phyloP scores from a whole-genome alignment of 78 protist genomes.

The Cavenderia fasciculata region DNA sequence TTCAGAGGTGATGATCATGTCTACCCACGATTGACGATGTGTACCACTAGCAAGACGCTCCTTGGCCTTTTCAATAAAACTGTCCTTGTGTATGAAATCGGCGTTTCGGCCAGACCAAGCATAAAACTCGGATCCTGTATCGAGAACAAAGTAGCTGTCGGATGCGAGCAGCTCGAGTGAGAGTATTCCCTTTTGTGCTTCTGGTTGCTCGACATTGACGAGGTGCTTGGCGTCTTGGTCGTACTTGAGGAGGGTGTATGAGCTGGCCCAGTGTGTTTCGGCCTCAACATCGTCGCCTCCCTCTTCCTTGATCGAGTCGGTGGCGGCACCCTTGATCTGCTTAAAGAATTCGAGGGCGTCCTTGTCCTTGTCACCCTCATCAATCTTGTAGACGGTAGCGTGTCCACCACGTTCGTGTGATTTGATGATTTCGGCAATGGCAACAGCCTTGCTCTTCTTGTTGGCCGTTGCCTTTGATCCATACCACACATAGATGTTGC shows the following conservation, averaged over 20 bases:
- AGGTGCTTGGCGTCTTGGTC: background rate
- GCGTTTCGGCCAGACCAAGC: constrained; percentile 72
- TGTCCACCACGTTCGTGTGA: constrained; percentile 67
- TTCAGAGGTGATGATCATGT: constrained; percentile 35
- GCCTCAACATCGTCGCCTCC: constrained; percentile 72
- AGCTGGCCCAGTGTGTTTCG: constrained; percentile 31
- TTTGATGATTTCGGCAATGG: constrained; percentile 64
- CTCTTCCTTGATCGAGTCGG: constrained; percentile 14
- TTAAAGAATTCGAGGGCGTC: background rate
- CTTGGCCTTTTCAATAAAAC: constrained; percentile 19
- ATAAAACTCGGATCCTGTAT: constrained; percentile 51
- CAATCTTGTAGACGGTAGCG: constrained; percentile 44
- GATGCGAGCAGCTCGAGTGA: constrained; percentile 24
- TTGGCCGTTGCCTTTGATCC: constrained; percentile 47
- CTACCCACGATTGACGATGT: constrained; percentile 50
- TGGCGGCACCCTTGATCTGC: background rate
- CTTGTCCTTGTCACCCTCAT: constrained; percentile 43
- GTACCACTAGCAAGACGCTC: background rate
- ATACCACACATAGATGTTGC: constrained; percentile 42
- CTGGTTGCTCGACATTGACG: background rate
- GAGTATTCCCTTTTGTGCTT: too few relatives aligned
- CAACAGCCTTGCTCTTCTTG: constrained; percentile 57
- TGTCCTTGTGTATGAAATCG: constrained; percentile 8
- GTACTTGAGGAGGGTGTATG: constrained; percentile 9
- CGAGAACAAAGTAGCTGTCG: constrained; percentile 33